These are phyloP conservation scores for Trametes coccinea DNA, from an alignment of 768 basidiomycete genomes.

Conservation along the genomic window DNA sequence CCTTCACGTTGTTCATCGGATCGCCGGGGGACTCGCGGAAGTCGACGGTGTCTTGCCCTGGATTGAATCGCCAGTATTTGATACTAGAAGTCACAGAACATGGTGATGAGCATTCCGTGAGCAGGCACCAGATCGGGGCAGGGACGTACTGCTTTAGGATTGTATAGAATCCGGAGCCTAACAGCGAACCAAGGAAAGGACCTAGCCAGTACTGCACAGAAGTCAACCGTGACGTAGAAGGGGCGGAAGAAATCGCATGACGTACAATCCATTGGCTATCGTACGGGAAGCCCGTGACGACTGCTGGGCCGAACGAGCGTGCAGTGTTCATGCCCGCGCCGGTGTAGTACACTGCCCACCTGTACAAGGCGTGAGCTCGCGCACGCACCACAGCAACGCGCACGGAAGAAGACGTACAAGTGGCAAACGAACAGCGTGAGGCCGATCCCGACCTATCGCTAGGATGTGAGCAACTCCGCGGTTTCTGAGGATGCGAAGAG, in stretches of 20 bases:
- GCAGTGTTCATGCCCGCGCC: constrained; percentile 71
- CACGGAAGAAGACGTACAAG: constrained; percentile 41
- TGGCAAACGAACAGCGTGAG: constrained; percentile 65
- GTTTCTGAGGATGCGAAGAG: not conserved
- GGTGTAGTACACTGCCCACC: constrained; percentile 62
- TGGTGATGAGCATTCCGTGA: not conserved
- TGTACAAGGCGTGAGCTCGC: constrained; percentile 24
- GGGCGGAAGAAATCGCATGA: constrained; percentile 2
- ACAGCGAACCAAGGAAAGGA: constrained; percentile 63
- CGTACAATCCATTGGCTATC: constrained; percentile 63
- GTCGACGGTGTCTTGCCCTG: constrained; percentile 46
- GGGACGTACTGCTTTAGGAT: constrained; percentile 50
- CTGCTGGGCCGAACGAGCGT: constrained; percentile 69
- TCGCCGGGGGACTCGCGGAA: constrained; percentile 43
- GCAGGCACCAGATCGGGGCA: not conserved
- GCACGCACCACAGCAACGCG: no score
- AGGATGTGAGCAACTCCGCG: not conserved
- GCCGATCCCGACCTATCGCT: constrained; percentile 57
- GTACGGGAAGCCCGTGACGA: constrained; percentile 57
- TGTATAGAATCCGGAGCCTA: constrained; percentile 58
- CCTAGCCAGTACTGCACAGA: constrained; percentile 65
- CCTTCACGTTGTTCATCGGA: constrained; percentile 29
- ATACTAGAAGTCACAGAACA: constrained; percentile 34
- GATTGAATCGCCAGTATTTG: constrained; percentile 57
- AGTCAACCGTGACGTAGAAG: not conserved